These are phyloP conservation scores for Rhododendron griersonianum DNA, from an alignment of 148 eudicot genomes.

Conservation along the genomic window DNA sequence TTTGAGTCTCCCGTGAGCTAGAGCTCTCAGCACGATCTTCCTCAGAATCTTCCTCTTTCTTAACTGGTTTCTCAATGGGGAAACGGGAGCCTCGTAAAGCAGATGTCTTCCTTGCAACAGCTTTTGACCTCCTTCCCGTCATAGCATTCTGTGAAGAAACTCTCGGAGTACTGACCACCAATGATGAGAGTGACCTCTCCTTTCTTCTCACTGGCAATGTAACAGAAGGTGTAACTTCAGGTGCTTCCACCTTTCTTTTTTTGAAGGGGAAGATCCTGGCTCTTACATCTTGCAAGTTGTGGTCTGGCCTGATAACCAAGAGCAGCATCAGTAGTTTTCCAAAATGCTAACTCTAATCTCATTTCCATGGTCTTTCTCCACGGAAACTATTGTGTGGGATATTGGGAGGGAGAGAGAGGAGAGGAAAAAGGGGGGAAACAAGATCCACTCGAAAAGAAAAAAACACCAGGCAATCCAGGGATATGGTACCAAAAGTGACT, in stretches of 20 bases:
- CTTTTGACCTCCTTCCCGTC: constrained; percentile 82
- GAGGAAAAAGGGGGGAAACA: not conserved
- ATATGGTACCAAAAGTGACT: not conserved
- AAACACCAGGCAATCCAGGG: not conserved
- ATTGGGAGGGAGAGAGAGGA: not conserved
- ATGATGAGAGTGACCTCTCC: constrained; percentile 89
- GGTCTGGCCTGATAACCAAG: constrained; percentile 72
- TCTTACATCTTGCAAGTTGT: constrained; percentile 86
- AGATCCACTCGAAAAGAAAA: not conserved
- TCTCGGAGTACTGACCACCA: constrained; percentile 81
- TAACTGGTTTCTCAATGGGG: constrained; percentile 50
- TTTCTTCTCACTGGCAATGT: constrained; percentile 72
- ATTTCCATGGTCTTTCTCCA: not conserved
- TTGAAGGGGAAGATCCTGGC: constrained; percentile 76
- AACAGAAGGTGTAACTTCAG: constrained; percentile 52
- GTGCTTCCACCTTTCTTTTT: constrained; percentile 58
- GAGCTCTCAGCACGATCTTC: constrained; percentile 58
- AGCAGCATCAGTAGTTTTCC: not conserved
- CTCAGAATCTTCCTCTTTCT: constrained; percentile 58
- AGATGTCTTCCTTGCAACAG: constrained; percentile 57
- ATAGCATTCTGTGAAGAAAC: constrained; percentile 60
- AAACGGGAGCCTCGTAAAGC: constrained; percentile 48
- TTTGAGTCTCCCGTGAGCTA: constrained; percentile 73
- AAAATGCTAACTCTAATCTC: not conserved
- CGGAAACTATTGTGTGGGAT: not conserved